Evolutionary conservation across 805 yeast species (phyloP), one percentile per base, ranked within the genome.

Genomic region (Lachancea waltii): DNA sequence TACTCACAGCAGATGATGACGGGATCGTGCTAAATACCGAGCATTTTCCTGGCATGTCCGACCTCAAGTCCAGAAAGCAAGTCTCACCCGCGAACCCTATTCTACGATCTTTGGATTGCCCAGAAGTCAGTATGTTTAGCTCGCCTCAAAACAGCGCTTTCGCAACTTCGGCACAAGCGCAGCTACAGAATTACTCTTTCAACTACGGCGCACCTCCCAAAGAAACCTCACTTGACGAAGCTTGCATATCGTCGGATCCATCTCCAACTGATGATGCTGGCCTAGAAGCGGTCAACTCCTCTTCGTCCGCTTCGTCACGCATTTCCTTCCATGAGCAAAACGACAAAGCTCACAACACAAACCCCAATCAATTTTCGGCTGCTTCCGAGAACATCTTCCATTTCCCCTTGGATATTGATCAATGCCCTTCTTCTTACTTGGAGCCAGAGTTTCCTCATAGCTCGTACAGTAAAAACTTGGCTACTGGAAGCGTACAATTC

Each of bases 11-110:
- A 36, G 56, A 52, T 24, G 53, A 57, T 25, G 47, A 58, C 42
- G 50, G 50, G 35, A 46, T 59, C 7, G 46, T 56, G 33, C 45
- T 58, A 45, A 53, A 49, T 28, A 51, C 60, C 3, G 55, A 50
- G n/a, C 44, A 50, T 35, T 54, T 50, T 26, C 37, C 37, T 38
- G 51, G 49, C 7, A 40, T 31, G 11, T 37, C 42, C 15, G 44
- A 44, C 20, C 36, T 45, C 11, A 43, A 43, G 38, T 41, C 37
- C 26, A 37, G 30, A 9, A 30, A 34, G 26, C 17, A 40, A 17
- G 17, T 9, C 21, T 13, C 22, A 3, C 10, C 27, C 14, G 24
- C 13, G 17, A n/a, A n/a, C 5, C 26, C 26, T 13, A 7, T 3
- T 11, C 13, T 23, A 13, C 13, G 21, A 18, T 16, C 21, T 18